Conservation (phyloP, 345 rosid genomes). For the Melaleuca alternifolia region DNA sequence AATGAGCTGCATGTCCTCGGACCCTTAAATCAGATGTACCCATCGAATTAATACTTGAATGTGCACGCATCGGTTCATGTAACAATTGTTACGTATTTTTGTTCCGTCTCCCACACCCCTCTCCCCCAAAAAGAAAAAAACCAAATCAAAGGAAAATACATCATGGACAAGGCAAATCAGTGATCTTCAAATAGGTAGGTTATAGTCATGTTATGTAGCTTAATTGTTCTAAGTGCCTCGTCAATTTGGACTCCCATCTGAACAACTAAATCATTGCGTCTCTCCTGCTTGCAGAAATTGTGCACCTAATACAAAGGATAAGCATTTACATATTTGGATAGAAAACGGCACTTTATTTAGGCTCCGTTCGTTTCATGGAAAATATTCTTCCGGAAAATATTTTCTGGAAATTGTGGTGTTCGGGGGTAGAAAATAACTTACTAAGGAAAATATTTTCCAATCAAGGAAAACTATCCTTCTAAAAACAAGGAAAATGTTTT, state of each 20-base stretch:
- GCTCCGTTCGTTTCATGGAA: too few species aligned
- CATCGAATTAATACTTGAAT: background rate
- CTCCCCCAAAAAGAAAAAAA: too few species aligned
- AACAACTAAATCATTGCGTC: background rate
- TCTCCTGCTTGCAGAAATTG: background rate
- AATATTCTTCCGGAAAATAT: too few species aligned
- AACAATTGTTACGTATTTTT: background rate
- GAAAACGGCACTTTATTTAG: background rate
- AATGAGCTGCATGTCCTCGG: background rate
- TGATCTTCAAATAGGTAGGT: background rate
- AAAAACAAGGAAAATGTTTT: too few species aligned
- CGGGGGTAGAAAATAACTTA: too few species aligned
- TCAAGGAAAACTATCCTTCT: too few species aligned
- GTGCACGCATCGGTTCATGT: background rate
- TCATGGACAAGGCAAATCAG: background rate
- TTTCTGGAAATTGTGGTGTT: too few species aligned
- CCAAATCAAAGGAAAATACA: background rate
- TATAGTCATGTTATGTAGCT: background rate
- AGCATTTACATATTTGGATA: background rate
- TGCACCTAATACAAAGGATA: background rate
- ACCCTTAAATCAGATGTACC: background rate
- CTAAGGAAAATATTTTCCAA: too few species aligned
- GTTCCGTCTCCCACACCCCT: too few species aligned
- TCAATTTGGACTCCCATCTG: background rate
- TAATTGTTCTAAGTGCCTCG: background rate